Base-by-base conservation (phyloP, 345 rosid species). In the Pseudoturritis turrita region DNA sequence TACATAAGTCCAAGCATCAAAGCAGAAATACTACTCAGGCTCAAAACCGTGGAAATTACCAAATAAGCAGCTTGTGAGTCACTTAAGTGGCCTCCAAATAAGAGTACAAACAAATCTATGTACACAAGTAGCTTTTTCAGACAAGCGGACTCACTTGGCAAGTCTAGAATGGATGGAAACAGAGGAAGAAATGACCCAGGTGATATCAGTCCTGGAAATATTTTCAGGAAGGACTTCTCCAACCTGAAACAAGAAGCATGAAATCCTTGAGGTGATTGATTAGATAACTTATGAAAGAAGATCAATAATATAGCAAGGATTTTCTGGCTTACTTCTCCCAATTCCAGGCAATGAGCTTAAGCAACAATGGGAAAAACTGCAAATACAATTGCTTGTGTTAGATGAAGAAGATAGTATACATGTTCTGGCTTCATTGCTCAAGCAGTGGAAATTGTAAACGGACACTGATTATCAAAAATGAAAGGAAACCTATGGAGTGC, bases 331-430 rank as follows among this genome's bases (percentile, higher is more conserved):
- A 94, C 96, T 86, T 95, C 73, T 86, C 93, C 80, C 99, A 93
- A 25, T 91, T 85, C 96, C 97, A 91, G 21, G 93, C 96, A 72
- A 91, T 87, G 76, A 95, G 82, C 88, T 95, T 95, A 54, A 91
- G 85, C 83, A 91, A 77, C 88, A 95, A 77, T 3, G 99, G 99
- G 47, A 91, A 95, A 75, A 91, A 95, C 97, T 95, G 89, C 81
- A 82, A 64, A 65, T 36, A 72, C 12, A 56, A 36, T 68, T 11
- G 47, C 65, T 61, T 22, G 26, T 43, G 33, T 68, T 23, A 75
- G 69, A 59, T 23, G 49, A 47, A 50, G 73, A 29, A 56, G 46
- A 59, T n/a, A 25, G 2, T 23, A 58, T 35, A 21, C 26, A 13
- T 53, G 44, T 21, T 10, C 23, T 62, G 10, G n/a, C 52, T 49